Base-by-base conservation (phyloP, 495 filamentous ascomycete genomes). In the Lindgomyces ingoldianus region DNA sequence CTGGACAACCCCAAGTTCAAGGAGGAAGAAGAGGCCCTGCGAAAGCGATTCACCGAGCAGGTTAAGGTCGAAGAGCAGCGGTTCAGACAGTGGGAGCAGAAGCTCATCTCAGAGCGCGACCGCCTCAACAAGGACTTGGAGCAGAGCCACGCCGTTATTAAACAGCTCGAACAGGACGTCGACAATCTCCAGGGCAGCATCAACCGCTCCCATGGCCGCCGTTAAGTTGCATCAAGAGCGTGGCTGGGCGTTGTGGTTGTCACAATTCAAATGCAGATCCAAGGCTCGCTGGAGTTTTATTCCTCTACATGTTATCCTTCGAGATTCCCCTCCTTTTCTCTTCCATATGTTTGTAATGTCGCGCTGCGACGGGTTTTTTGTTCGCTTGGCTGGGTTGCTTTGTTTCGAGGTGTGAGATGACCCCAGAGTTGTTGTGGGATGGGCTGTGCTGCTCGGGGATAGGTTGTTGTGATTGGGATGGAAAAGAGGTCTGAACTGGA, bases 1-100 rank as follows among this genome's bases (percentile, higher is more conserved):
- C 84, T 98, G 64, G 94, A 98, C 82, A 98, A 98, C 82, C 94
- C 94, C 78, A 98, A 98, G 84, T 98, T 98, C 87, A 98, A 98
- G 84, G 94, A 98, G 76, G 94, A 98, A 77, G 94, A 98, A 73
- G 94, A 98, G 83, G 90, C 87, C 66, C 83, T 98, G 68, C 87
- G 94, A 76, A 98, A 98, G 89, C 85, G 94, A 65, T 98, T 98
- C 81, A 98, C 94, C 67, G 94, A 98, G 81, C 95, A 98, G 77
- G 94, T 98, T 81, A 98, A 98, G 88, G 90, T 97, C 72, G 94
- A 98, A 82, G 94, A 98, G 80, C 90, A 96, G 79, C 86, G 94
- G 58, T 98, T 98, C 88, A 85, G 95, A 78, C 87, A 94, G 81
- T 98, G 94, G 94, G 94, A 98, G 81, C 95, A 98, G 86, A 98